Evolutionary conservation across 2,329 filamentous ascomycete species (phyloP).

Genomic region (Apiospora aurea): DNA sequence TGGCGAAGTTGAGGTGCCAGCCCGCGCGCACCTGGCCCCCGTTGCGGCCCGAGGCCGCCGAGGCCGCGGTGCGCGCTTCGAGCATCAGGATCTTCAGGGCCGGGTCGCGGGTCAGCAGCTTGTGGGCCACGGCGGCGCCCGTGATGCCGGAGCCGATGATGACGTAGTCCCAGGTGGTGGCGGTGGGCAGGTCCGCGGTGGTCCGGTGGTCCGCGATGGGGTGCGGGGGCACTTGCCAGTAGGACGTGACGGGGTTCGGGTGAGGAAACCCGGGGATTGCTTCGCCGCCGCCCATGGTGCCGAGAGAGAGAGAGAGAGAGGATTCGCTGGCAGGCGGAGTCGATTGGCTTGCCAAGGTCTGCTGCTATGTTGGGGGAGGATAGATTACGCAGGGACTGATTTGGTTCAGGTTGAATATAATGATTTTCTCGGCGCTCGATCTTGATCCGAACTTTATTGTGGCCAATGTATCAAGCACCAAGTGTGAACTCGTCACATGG

Average conservation of each 20-base stretch:
- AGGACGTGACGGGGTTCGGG: slow-evolving; percentile 40
- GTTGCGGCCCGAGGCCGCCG: slow-evolving; percentile 47
- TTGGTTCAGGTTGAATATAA: neutral
- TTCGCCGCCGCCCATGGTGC: slow-evolving; percentile 26
- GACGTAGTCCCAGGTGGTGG: slow-evolving; percentile 20
- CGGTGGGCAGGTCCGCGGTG: slow-evolving; percentile 32
- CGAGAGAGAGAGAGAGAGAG: too few relatives aligned
- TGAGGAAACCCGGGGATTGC: slow-evolving; percentile 37
- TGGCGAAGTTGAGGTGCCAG: slow-evolving; percentile 35
- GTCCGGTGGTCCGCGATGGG: slow-evolving; percentile 39
- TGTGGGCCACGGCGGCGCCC: slow-evolving; percentile 26
- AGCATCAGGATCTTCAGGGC: slow-evolving; percentile 41
- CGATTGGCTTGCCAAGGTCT: neutral
- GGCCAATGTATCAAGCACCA: neutral
- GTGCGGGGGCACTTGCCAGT: slow-evolving; percentile 45
- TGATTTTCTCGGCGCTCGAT: neutral
- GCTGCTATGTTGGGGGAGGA: neutral
- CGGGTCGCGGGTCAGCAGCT: slow-evolving; percentile 33
- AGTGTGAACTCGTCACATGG: neutral
- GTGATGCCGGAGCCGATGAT: slow-evolving; percentile 27
- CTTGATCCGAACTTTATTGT: neutral
- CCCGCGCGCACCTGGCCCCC: slow-evolving; percentile 45
- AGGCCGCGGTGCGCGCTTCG: slow-evolving; percentile 44
- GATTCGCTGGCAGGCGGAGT: neutral
- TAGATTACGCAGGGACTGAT: neutral